Conservation (phyloP, 768 basidiomycete genomes). For the Candolleomyces eurysporus region DNA sequence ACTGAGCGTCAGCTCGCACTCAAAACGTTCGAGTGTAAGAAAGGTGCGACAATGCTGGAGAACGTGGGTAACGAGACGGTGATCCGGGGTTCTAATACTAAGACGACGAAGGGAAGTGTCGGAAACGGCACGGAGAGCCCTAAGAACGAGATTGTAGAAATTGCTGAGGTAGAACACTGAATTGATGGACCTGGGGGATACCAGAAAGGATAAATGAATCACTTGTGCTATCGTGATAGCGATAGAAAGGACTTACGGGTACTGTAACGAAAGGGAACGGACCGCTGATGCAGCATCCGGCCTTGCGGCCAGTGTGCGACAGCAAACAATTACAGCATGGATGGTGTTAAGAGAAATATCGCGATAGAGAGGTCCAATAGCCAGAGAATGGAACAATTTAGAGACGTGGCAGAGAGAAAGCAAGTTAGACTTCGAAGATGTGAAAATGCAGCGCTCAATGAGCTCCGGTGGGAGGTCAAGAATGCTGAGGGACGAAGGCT, state of each 20-base stretch:
- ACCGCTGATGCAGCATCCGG: conserved; percentile 25
- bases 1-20: conserved; percentile 33
- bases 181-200: conserved; percentile 17
- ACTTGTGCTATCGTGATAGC: not conserved
- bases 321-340: conserved; percentile 28
- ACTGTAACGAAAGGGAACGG: conserved; percentile 29
- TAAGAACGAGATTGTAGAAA: conserved; percentile 29
- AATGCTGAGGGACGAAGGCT: not conserved
- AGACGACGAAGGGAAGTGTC: conserved; percentile 16
- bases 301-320: conserved; percentile 29
- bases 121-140: conserved; percentile 22
- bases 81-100: conserved; percentile 30
- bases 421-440: conserved; percentile 23
- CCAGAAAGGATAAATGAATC: not conserved
- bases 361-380: conserved; percentile 31
- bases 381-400: conserved; percentile 28
- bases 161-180: conserved; percentile 18
- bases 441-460: conserved; percentile 31
- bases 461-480: conserved; percentile 33
- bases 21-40: conserved; percentile 31
- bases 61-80: conserved; percentile 27
- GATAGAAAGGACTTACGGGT: conserved; percentile 25
- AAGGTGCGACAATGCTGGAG: conserved; percentile 20
- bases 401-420: conserved; percentile 33
- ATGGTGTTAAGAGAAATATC: conserved; percentile 29